Conservation (phyloP, 768 basidiomycete genomes). For the Suillus placidus region DNA sequence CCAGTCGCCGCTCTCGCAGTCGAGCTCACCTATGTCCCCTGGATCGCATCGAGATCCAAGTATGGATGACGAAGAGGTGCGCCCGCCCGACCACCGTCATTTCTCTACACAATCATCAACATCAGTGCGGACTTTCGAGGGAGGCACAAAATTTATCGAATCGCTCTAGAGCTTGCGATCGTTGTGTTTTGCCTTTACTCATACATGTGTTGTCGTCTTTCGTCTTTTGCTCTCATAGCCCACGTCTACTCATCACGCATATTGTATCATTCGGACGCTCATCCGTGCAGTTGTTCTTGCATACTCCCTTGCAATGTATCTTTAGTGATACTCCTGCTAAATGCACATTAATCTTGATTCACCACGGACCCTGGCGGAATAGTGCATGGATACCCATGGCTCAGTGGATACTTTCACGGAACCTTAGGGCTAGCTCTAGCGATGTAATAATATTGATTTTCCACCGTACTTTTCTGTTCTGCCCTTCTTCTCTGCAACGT, state of each 20-base stretch:
- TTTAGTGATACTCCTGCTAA: slow-evolving; percentile 3
- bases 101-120: slow-evolving; percentile 25
- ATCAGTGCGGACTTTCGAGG: slow-evolving; percentile 42
- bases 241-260: background rate
- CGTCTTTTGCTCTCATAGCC: background rate
- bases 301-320: background rate
- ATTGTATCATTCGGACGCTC: slow-evolving; percentile 2
- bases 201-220: background rate
- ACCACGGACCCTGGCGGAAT: background rate
- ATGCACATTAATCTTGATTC: background rate
- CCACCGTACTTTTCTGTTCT: too few species aligned
- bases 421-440: background rate
- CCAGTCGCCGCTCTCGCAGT: slow-evolving; percentile 33
- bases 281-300: background rate
- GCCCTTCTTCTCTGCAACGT: background rate
- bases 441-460: background rate
- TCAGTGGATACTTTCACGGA: background rate
- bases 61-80: slow-evolving; percentile 12
- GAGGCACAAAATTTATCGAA: slow-evolving; percentile 56
- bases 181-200: background rate
- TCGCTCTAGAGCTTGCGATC: slow-evolving; percentile 28
- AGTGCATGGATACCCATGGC: background rate
- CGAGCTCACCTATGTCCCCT: slow-evolving; percentile 16
- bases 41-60: slow-evolving; percentile 27
- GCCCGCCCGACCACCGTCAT: slow-evolving; percentile 20